phyloP scores from a whole-genome alignment of 2,329 filamentous ascomycete genomes.

The Verticillium klebahnii region DNA sequence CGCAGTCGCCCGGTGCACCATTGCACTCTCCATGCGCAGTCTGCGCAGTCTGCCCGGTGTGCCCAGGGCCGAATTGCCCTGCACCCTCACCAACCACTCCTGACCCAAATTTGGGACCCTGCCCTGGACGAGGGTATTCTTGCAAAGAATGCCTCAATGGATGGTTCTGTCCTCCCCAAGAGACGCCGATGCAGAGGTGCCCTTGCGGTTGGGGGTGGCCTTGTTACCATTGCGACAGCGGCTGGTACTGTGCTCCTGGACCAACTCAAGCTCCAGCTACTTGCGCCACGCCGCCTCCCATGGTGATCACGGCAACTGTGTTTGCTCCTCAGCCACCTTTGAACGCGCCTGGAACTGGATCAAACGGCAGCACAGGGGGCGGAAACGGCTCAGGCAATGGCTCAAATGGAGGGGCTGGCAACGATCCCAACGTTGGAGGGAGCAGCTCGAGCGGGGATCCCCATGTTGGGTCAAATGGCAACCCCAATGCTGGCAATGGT shows the following conservation, averaged over 20 bases:
- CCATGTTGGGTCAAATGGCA: not conserved
- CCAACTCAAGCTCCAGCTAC: conserved; percentile 1
- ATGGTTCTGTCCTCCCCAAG: conserved; percentile 25
- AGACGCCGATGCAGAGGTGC: conserved; percentile 22
- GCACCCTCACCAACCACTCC: not conserved
- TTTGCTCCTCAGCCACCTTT: not conserved
- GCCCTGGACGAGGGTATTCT: conserved; percentile 19
- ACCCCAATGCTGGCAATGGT: not conserved
- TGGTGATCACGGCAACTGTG: not conserved
- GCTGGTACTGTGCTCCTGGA: conserved; percentile 20
- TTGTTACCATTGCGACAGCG: conserved; percentile 23
- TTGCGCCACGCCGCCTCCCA: not conserved
- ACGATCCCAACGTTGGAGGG: not conserved
- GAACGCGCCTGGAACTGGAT: not conserved
- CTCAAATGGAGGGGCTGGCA: not conserved
- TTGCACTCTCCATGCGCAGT: conserved; percentile 3
- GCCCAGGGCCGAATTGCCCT: conserved; percentile 4
- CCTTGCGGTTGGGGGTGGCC: conserved; percentile 25
- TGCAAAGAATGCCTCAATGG: conserved; percentile 24
- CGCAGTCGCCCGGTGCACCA: not conserved
- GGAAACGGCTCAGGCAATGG: not conserved
- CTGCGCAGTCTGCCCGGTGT: conserved; percentile 14
- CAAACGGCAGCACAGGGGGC: not conserved
- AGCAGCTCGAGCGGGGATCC: not conserved
- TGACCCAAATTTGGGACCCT: conserved; percentile 9